Evolutionary conservation across 129 eudicot genomes (phyloP).

Genomic region (Logfia minima): DNA sequence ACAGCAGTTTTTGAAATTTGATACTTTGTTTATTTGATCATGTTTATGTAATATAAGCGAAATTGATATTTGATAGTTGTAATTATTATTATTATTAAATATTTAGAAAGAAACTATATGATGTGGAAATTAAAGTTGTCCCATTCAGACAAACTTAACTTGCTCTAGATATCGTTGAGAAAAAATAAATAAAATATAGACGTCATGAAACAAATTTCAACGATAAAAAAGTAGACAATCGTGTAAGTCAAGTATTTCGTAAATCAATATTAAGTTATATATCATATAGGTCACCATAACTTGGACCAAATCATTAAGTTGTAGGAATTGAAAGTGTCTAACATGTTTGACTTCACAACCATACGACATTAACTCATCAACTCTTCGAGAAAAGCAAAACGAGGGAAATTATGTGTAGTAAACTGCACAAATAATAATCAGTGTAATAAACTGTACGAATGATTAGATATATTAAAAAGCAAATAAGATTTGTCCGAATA

Average conservation of each 20-base stretch:
- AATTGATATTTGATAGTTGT: too few relatives aligned
- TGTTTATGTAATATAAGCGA: too few relatives aligned
- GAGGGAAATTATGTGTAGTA: too few relatives aligned
- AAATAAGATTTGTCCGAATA: too few relatives aligned
- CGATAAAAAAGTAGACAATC: too few relatives aligned
- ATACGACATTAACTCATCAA: neutral
- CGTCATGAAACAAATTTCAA: neutral
- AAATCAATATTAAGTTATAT: neutral
- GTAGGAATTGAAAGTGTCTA: neutral
- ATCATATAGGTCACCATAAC: constrained; percentile 16
- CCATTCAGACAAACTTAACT: neutral
- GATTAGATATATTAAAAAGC: too few relatives aligned
- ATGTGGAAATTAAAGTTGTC: neutral
- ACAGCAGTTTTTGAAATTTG: too few relatives aligned
- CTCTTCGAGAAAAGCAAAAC: neutral
- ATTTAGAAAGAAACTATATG: neutral
- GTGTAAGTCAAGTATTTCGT: neutral
- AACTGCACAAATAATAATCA: too few relatives aligned
- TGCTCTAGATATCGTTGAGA: neutral
- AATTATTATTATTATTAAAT: too few relatives aligned
- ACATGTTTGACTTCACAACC: neutral
- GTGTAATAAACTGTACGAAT: too few relatives aligned
- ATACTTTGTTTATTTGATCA: too few relatives aligned
- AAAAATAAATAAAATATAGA: neutral
- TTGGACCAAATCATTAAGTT: constrained; percentile 10